Base-by-base conservation (phyloP, 176 grass and related monocot species). In the Elaeis guineensis region DNA sequence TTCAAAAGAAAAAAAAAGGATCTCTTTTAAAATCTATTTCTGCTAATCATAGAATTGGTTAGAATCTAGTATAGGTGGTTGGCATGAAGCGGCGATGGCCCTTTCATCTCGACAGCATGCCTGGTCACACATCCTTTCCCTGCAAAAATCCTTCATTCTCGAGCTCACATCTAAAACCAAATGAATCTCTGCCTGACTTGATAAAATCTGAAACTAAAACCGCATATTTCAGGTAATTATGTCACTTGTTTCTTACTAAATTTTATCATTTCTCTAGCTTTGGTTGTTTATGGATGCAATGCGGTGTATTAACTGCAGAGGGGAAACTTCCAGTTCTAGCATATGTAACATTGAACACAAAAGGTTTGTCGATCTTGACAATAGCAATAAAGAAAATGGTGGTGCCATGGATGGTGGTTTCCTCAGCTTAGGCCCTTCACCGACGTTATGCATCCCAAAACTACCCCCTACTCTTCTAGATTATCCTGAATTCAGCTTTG, bases 41-140 rank as follows among this genome's bases (percentile, higher is more conserved):
- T 19, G 64, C 50, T 73, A 54, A 63, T 56, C 16, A n/a, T 55
- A 16, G 51, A 49, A 48, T 21, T 55, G 19, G 70, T 35, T 63
- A 73, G 59, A 63, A 61, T 63, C 15, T 63, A 55, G 51, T 63
- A 35, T 21, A 73, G 70, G 55, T 63, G 70, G 59, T 55, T 52
- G 70, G 70, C 51, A 55, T 23, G 17, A 73, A 73, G 51, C 59
- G 59, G 25, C 50, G 49, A n/a, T 73, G 59, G 51, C 51, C 59
- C 18, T 72, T 62, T 55, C 50, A 54, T 17, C n/a, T 62, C 4
- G 59, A 54, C 5, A 21, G 59, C 26, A 51, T 17, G 15, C 29
- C 50, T 15, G 21, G 26, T 17, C 59, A 56, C 17, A 17, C 26
- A 3, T 20, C 59, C 12, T 48, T 54, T 30, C 28, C 50, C 16